These are phyloP conservation scores for Pythium utonaiense DNA, from an alignment of 352 stramenopile genomes.

Conservation along the genomic window DNA sequence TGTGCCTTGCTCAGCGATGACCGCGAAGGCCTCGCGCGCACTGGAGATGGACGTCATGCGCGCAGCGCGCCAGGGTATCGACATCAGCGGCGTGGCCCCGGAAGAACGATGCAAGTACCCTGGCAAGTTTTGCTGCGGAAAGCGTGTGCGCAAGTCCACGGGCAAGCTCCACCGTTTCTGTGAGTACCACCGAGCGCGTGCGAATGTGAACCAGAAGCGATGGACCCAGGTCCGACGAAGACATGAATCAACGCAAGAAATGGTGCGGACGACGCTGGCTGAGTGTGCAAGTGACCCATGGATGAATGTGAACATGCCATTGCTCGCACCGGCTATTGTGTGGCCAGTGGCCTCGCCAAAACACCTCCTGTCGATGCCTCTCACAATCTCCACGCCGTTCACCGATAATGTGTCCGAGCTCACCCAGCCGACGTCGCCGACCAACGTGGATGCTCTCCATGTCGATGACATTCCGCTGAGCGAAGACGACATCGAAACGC, in stretches of 20 bases:
- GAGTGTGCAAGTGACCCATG: background rate
- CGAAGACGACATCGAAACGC: conserved; percentile 13
- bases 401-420: background rate
- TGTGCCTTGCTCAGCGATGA: background rate
- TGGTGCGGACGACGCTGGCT: background rate
- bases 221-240: conserved; percentile 8
- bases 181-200: conserved; percentile 15
- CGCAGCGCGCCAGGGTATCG: conserved; percentile 7
- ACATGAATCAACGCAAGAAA: background rate
- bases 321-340: background rate
- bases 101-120: conserved; percentile 22
- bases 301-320: conserved; percentile 2
- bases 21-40: background rate
- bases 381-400: background rate
- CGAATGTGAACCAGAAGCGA: conserved; percentile 22
- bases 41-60: conserved; percentile 1
- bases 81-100: conserved; percentile 15
- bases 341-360: background rate
- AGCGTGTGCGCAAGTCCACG: conserved; percentile 14
- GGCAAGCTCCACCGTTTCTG: conserved; percentile 23
- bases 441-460: conserved; percentile 2
- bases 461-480: conserved; percentile 7
- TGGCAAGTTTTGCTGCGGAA: conserved; percentile 16
- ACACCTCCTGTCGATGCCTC: background rate
- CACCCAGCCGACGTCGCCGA: background rate